Percentiles rank a stretch among this genome's conserved stretches.
Evolutionary conservation across 169 alveolate genomes (phyloP).

Genomic region (Plasmodium inui): DNA sequence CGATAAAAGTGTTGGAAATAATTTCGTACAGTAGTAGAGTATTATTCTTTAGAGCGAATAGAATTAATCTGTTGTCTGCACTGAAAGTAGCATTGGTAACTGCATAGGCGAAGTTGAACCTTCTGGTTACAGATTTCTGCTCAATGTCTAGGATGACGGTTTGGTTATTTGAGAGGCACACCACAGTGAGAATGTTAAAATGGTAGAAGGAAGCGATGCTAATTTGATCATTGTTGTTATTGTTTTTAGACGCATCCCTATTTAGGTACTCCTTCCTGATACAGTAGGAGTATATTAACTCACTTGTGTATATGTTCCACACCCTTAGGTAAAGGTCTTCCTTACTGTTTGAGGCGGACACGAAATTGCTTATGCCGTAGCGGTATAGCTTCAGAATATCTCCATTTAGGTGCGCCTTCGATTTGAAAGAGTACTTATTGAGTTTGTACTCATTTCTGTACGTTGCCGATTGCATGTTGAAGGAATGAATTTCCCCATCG

Average conservation of each 20-base stretch:
- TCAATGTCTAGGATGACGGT: constrained; percentile 46
- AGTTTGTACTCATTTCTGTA: constrained; percentile 51
- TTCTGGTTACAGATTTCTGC: constrained; percentile 57
- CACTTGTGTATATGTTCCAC: constrained; percentile 61
- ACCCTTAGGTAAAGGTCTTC: constrained; percentile 50
- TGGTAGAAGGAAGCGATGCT: constrained; percentile 38
- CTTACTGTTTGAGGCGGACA: constrained; percentile 40
- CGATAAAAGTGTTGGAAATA: constrained; percentile 58
- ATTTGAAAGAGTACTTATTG: constrained; percentile 57
- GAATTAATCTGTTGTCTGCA: constrained; percentile 57
- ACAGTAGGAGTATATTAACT: constrained; percentile 33
- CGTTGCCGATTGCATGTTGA: constrained; percentile 89
- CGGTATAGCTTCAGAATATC: constrained; percentile 37
- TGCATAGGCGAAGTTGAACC: constrained; percentile 19
- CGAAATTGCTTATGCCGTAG: constrained; percentile 45
- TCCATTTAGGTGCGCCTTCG: constrained; percentile 66
- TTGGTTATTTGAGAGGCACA: constrained; percentile 43
- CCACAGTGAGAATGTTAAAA: constrained; percentile 51
- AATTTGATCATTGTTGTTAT: not conserved
- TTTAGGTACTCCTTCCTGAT: constrained; percentile 3
- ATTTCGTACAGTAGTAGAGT: constrained; percentile 54
- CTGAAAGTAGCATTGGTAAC: constrained; percentile 56
- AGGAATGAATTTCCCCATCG: constrained; percentile 90
- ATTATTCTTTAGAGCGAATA: constrained; percentile 42
- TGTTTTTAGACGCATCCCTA: not conserved